Base-by-base conservation (phyloP, 2,329 filamentous ascomycete species). In the Cladophialophora yegresii region DNA sequence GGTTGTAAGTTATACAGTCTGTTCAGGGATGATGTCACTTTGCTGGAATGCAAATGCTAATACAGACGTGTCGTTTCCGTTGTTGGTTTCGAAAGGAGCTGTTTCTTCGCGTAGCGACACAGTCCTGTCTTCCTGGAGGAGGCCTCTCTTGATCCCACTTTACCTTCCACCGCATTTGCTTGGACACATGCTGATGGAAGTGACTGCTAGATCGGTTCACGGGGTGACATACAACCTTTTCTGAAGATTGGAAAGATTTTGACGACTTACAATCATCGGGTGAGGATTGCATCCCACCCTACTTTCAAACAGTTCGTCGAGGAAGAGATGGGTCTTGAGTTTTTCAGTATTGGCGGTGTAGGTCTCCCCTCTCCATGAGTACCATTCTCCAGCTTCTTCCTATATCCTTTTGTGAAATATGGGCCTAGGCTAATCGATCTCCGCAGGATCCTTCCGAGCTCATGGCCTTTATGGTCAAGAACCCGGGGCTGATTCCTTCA, bases 381-480 rank as follows among this genome's bases (percentile, higher is more conserved):
- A 43, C 16, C 36, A 20, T 7, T 12, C n/a, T 5, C 36, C 16
- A 43, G n/a, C 13, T 16, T 43, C 36, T 43, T 20, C 7, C 16
- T 43, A 8, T 8, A 43, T 7, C 36, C 16, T 43, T 43, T 6
- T 6, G 5, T 43, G 13, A 20, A 7, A 7, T n/a, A 20, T n/a
- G 6, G 22, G 47, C 23, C 22, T 7, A 50, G 22, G 9, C 16
- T 50, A 50, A 50, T 20, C n/a, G 5, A 26, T 50, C 20, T 12
- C 13, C 20, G 10, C 85, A 1, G 85, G 87, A 93, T 70, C 91
- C 91, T 1, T 86, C 88, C 0, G 89, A 93, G 75, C 80, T 95
- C 1, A 93, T 93, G 91, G 88, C 89, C 0, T 93, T 92, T 75
- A 93, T 95, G 91, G 89, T 93, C 36, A 92, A 92, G 77, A 92